A percentile compares a stretch with the other conserved stretches of the same genome.
phyloP scores from a whole-genome alignment of 1,284 basidiomycete genomes.

The Vanrija humicola region DNA sequence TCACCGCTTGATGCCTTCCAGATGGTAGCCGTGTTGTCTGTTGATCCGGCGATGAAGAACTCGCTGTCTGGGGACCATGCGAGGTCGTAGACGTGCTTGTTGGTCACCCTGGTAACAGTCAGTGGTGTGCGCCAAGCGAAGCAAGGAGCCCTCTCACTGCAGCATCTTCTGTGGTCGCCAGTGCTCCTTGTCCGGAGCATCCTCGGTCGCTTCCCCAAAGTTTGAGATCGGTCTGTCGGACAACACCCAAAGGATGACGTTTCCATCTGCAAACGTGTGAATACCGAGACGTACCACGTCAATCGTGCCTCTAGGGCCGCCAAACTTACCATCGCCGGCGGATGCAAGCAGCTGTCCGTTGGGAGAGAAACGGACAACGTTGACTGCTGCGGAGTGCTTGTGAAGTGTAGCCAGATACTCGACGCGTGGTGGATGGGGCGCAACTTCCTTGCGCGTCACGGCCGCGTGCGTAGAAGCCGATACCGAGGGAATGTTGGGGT shows the following conservation, averaged over 20 bases:
- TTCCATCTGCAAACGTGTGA: slow-evolving; percentile 65
- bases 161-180: slow-evolving; percentile 91
- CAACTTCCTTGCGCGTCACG: slow-evolving; percentile 52
- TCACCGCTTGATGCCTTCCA: slow-evolving; percentile 46
- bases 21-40: slow-evolving; percentile 78
- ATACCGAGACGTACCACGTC: background rate
- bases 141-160: slow-evolving; percentile 54
- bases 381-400: slow-evolving; percentile 91
- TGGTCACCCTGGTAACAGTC: slow-evolving; percentile 53
- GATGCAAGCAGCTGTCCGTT: slow-evolving; percentile 91
- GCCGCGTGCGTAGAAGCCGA: slow-evolving; percentile 54
- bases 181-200: slow-evolving; percentile 85
- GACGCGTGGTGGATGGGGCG: slow-evolving; percentile 72
- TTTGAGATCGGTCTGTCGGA: slow-evolving; percentile 67
- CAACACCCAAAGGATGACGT: slow-evolving; percentile 92
- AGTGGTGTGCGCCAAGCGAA: background rate
- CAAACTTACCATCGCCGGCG: slow-evolving; percentile 79
- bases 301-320: background rate
- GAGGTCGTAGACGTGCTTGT: slow-evolving; percentile 94
- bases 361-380: slow-evolving; percentile 93
- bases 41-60: slow-evolving; percentile 89
- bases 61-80: slow-evolving; percentile 96
- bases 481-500: slow-evolving; percentile 75
- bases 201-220: slow-evolving; percentile 78
- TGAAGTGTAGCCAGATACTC: slow-evolving; percentile 93